Evolutionary conservation across 306 rosid species (phyloP), one percentile per base, ranked within the genome.

Genomic region (Medicago arabica): DNA sequence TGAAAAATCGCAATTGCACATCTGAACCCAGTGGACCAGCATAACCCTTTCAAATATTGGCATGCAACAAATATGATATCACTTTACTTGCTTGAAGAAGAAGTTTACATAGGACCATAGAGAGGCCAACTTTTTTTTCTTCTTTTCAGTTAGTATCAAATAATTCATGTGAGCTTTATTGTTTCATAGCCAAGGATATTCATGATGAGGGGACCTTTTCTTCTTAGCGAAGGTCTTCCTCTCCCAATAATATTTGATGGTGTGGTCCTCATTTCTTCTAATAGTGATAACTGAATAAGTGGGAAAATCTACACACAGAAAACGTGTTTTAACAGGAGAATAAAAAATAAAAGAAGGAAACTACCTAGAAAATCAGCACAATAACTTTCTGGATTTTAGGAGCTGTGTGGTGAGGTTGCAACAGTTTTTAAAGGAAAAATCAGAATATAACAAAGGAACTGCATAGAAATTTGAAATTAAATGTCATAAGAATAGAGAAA

Each of bases 11-110:
- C 67, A 57, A 49, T 10, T 39, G 73, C 58, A 63, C 47, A 21
- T 19, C 57, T 38, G 44, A 36, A 69, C 41, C 62, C 25, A 63
- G 12, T 69, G 21, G 65, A 31, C 72, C 69, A 61, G 31, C 46
- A 39, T 18, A 67, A 67, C 47, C 19, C 47, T n/a, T 67, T 66
- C 55, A 21, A 21, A 7, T 76, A 6, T 57, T 76, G 68, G 15
- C 21, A 25, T 76, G 60, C 47, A 67, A 76, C n/a, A 67, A 76
- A 16, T 11, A 67, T 54, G 44, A 76, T 55, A 60, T 41, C 31
- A 47, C 66, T 53, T 53, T 66, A 75, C 41, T 59, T 5, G 68
- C 68, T 72, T 59, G 77, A 59, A 44, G 55, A 61, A 31, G 31
- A 69, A 61, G 61, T 44, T 59, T 74, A 46, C 49, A 16, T 17